Evolutionary conservation across 1,284 basidiomycete genomes (phyloP).

Genomic region (Tranzscheliella williamsii): DNA sequence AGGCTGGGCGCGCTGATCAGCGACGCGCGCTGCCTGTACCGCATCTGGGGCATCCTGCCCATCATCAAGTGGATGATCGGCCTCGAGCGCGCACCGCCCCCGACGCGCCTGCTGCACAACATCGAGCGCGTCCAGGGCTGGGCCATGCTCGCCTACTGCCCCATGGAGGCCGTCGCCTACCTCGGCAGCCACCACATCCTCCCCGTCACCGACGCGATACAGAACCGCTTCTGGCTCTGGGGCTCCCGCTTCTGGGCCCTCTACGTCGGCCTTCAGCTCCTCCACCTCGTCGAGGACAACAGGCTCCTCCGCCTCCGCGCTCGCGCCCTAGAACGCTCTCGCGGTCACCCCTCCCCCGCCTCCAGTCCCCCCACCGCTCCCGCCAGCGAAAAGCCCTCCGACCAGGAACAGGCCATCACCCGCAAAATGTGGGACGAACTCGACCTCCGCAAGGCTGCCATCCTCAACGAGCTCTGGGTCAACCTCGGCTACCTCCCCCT

Average conservation of each 20-base stretch:
- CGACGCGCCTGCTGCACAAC: slow-evolving; percentile 51
- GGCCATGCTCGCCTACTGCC: slow-evolving; percentile 59
- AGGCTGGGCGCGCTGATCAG: slow-evolving; percentile 45
- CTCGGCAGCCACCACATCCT: slow-evolving; percentile 55
- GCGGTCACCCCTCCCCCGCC: slow-evolving; percentile 52
- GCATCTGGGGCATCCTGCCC: slow-evolving; percentile 60
- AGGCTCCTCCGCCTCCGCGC: slow-evolving; percentile 55
- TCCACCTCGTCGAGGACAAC: slow-evolving; percentile 59
- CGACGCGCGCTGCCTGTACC: slow-evolving; percentile 53
- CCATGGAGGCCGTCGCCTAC: slow-evolving; percentile 58
- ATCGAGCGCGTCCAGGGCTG: slow-evolving; percentile 59
- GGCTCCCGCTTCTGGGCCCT: slow-evolving; percentile 55
- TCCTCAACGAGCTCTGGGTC: slow-evolving; percentile 73
- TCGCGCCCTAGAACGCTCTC: slow-evolving; percentile 51
- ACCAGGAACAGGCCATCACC: slow-evolving; percentile 53
- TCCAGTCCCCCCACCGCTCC: slow-evolving; percentile 21
- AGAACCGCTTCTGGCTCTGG: slow-evolving; percentile 50
- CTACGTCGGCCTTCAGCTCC: slow-evolving; percentile 57
- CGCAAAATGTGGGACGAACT: slow-evolving; percentile 56
- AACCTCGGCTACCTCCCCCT: slow-evolving; percentile 78
- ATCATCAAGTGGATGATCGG: slow-evolving; percentile 60
- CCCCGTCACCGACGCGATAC: slow-evolving; percentile 36
- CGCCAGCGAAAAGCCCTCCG: slow-evolving; percentile 15
- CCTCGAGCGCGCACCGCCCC: slow-evolving; percentile 52
- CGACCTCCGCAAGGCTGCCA: slow-evolving; percentile 68